phyloP scores from a whole-genome alignment of 1,284 basidiomycete species.

The Marasmius oreades region DNA sequence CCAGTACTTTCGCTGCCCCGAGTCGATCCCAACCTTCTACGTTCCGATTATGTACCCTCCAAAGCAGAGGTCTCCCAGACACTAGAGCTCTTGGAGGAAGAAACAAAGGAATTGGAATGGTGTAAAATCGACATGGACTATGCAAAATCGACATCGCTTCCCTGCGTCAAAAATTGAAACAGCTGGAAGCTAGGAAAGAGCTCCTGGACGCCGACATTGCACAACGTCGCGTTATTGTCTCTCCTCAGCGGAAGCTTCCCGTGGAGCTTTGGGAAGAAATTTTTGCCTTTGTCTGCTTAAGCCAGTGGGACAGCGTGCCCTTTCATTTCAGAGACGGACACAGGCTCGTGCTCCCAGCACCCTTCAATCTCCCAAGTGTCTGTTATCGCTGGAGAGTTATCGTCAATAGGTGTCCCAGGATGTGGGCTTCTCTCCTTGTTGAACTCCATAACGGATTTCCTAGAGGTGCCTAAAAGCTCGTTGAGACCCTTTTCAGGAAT shows the following conservation, averaged over 20 bases:
- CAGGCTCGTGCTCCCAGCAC: background rate
- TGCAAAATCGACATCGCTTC: too few species aligned
- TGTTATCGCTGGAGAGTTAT: background rate
- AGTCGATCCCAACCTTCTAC: too few species aligned
- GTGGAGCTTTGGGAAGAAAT: background rate
- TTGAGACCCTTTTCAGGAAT: background rate
- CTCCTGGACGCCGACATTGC: conserved; percentile 68
- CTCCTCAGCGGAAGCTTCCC: background rate
- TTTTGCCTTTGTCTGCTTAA: background rate
- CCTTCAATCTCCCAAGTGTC: background rate
- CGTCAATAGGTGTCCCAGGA: background rate
- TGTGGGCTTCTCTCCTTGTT: background rate
- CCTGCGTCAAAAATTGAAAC: too few species aligned
- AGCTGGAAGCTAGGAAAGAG: too few species aligned
- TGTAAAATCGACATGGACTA: too few species aligned
- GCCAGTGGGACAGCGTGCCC: too few species aligned
- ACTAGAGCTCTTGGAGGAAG: too few species aligned
- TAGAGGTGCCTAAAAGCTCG: background rate
- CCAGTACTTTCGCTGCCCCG: too few species aligned
- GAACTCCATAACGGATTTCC: background rate
- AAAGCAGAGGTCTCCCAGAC: too few species aligned
- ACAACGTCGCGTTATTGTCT: conserved; percentile 50
- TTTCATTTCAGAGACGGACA: too few species aligned
- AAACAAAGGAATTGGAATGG: too few species aligned
- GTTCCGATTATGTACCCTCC: too few species aligned